Percentiles rank a stretch among this genome's conserved stretches.
Evolutionary conservation across 495 filamentous ascomycete genomes (phyloP).

Genomic region (Bryoglossum gracile): DNA sequence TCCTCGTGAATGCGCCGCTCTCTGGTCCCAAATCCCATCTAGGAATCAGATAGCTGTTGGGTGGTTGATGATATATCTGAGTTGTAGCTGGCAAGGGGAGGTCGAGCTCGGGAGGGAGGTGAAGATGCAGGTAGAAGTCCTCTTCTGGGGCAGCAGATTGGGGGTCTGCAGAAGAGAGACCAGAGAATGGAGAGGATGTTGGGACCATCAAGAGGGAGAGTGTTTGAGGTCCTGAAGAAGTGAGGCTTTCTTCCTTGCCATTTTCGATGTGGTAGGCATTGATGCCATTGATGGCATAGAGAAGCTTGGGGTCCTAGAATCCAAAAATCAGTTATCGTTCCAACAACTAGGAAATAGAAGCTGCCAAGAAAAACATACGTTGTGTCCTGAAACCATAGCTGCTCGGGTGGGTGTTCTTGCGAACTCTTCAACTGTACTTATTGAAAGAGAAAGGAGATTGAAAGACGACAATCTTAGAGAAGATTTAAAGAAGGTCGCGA

Average conservation of each 20-base stretch:
- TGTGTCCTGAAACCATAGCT: slow-evolving; percentile 46
- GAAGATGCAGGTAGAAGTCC: slow-evolving; percentile 92
- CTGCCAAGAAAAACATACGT: slow-evolving; percentile 35
- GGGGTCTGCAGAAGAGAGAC: slow-evolving; percentile 46
- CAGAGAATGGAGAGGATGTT: slow-evolving; percentile 64
- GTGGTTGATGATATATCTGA: slow-evolving; percentile 90
- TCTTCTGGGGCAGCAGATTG: slow-evolving; percentile 61
- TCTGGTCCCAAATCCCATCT: slow-evolving; percentile 87
- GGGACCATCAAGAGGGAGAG: slow-evolving; percentile 91
- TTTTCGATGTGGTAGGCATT: slow-evolving; percentile 80
- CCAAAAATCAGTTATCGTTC: neutral
- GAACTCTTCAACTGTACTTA: neutral
- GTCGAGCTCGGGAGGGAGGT: slow-evolving; percentile 89
- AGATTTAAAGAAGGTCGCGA: neutral
- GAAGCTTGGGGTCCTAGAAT: slow-evolving; percentile 62
- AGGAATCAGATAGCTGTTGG: slow-evolving; percentile 81
- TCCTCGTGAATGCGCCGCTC: slow-evolving; percentile 79
- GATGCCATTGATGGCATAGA: slow-evolving; percentile 81
- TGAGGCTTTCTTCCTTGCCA: slow-evolving; percentile 76
- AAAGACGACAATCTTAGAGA: neutral
- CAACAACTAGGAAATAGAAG: neutral
- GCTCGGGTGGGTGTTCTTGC: neutral
- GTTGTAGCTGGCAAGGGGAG: slow-evolving; percentile 85
- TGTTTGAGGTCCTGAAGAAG: slow-evolving; percentile 78
- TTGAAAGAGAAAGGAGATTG: slow-evolving; percentile 1